These are phyloP conservation scores for Colletotrichum sp. DNA, from an alignment of 2,329 filamentous ascomycete species.

Conservation along the genomic window DNA sequence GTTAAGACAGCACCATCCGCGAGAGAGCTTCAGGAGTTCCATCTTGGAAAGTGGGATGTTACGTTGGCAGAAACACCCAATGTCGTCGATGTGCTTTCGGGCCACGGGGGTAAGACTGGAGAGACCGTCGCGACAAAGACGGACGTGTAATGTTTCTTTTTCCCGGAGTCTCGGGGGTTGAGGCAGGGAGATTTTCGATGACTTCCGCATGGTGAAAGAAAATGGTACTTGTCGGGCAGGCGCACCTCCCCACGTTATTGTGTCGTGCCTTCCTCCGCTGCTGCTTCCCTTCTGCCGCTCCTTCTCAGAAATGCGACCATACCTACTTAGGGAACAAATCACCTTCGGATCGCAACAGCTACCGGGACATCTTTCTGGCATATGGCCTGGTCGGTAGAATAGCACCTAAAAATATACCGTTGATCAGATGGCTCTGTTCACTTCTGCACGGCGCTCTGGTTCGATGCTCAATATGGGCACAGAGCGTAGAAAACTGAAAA, in stretches of 20 bases:
- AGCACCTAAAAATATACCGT: not conserved
- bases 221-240: no score
- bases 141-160: not conserved
- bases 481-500: not conserved
- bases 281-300: not conserved
- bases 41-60: conserved; percentile 36
- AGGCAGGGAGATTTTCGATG: not conserved
- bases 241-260: not conserved
- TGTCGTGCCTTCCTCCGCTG: not conserved
- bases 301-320: not conserved
- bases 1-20: conserved; percentile 28
- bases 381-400: not conserved
- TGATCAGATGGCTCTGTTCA: not conserved
- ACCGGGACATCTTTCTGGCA: not conserved
- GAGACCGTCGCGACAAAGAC: not conserved
- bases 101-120: not conserved
- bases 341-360: not conserved
- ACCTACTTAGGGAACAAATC: not conserved
- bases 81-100: not conserved
- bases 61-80: conserved; percentile 19
- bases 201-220: no score
- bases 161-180: not conserved
- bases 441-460: not conserved
- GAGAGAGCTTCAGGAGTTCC: conserved; percentile 31
- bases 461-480: not conserved